These are phyloP conservation scores for Plasmodium inui DNA, from an alignment of 169 alveolate species.

Conservation along the genomic window DNA sequence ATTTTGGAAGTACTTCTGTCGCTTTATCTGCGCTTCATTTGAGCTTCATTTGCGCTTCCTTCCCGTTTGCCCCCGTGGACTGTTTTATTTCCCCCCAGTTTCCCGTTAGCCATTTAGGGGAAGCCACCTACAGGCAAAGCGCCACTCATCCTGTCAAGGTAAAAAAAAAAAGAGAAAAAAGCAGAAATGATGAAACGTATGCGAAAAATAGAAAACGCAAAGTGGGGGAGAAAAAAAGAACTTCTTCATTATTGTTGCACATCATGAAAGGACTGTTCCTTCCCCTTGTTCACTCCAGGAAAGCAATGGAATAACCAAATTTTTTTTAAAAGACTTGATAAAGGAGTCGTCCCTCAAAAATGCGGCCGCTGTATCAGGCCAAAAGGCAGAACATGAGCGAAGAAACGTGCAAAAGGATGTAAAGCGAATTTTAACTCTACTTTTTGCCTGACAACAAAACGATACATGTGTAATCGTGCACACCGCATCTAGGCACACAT, in stretches of 20 bases:
- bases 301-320: slow-evolving; percentile 57
- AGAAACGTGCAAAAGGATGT: slow-evolving; percentile 17
- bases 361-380: background rate
- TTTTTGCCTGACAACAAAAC: slow-evolving; percentile 1
- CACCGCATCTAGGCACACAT: background rate
- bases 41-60: background rate
- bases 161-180: background rate
- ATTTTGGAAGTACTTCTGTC: background rate
- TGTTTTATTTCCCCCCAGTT: slow-evolving; percentile 12
- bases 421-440: slow-evolving; percentile 10
- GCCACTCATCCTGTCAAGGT: slow-evolving; percentile 18
- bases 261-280: background rate
- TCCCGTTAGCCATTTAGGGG: slow-evolving; percentile 19
- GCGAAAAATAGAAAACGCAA: background rate
- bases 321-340: slow-evolving; percentile 73
- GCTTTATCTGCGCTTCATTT: background rate
- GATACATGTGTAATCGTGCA: background rate
- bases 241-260: background rate
- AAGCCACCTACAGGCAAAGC: slow-evolving; percentile 26
- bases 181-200: slow-evolving; percentile 1
- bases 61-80: background rate
- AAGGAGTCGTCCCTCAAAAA: slow-evolving; percentile 47
- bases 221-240: background rate
- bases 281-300: slow-evolving; percentile 25
- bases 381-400: slow-evolving; percentile 24